phyloP scores from a whole-genome alignment of 2,329 filamentous ascomycete genomes.

The Xylariomycetidae sp. region DNA sequence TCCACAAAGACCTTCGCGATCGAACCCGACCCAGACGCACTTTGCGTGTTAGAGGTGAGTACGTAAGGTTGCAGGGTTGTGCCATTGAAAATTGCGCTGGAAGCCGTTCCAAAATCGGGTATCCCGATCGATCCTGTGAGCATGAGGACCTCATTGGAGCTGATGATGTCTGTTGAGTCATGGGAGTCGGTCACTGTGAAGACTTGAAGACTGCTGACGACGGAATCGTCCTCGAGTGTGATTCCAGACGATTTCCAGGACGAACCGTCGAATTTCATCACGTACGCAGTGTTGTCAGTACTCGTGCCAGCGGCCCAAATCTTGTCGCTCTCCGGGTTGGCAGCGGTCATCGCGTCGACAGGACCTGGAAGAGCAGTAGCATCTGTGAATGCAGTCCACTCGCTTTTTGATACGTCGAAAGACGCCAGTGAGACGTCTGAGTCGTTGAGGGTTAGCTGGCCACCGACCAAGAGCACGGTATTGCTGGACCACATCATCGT shows the following conservation, averaged over 20 bases:
- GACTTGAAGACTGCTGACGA: slow-evolving; percentile 75
- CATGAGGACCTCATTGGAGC: slow-evolving; percentile 65
- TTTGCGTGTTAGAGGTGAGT: slow-evolving; percentile 63
- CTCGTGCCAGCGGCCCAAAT: slow-evolving; percentile 78
- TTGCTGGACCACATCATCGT: slow-evolving; percentile 71
- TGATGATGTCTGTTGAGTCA: slow-evolving; percentile 55
- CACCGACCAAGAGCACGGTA: slow-evolving; percentile 68
- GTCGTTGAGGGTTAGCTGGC: slow-evolving; percentile 64
- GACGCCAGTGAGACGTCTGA: slow-evolving; percentile 62
- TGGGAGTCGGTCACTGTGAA: slow-evolving; percentile 68
- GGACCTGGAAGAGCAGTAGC: slow-evolving; percentile 69
- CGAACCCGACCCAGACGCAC: slow-evolving; percentile 55
- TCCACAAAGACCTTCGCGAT: slow-evolving; percentile 80
- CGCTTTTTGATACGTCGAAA: slow-evolving; percentile 62
- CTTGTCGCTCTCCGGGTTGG: slow-evolving; percentile 63
- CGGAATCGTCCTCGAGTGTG: slow-evolving; percentile 57
- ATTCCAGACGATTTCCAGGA: slow-evolving; percentile 62
- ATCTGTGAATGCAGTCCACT: slow-evolving; percentile 59
- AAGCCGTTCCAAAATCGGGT: slow-evolving; percentile 70
- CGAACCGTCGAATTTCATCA: slow-evolving; percentile 75
- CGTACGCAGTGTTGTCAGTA: slow-evolving; percentile 56
- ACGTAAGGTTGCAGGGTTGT: slow-evolving; percentile 72
- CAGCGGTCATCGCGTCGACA: slow-evolving; percentile 68
- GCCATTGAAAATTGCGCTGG: slow-evolving; percentile 84
- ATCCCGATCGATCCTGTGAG: slow-evolving; percentile 79